These are phyloP conservation scores for Fusarium sp. DNA, from an alignment of 2,329 filamentous ascomycete species.

Conservation along the genomic window DNA sequence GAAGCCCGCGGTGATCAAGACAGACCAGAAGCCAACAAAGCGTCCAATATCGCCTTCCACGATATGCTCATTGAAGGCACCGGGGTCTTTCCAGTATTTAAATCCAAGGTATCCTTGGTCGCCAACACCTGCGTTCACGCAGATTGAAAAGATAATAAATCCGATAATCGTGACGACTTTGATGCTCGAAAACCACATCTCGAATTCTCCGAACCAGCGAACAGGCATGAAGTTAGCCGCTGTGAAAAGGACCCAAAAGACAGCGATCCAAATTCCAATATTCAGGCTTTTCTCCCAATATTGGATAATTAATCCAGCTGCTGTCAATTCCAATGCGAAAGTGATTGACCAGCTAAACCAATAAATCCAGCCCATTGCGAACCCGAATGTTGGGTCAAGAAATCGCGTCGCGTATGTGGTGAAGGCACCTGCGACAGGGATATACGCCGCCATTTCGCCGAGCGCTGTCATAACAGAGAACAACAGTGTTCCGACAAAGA, in stretches of 20 bases:
- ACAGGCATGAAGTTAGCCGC: constrained; percentile 68
- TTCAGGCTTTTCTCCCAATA: constrained; percentile 68
- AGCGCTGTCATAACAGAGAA: constrained; percentile 48
- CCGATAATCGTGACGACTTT: constrained; percentile 69
- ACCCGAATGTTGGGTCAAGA: constrained; percentile 65
- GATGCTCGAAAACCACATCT: constrained; percentile 70
- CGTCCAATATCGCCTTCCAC: constrained; percentile 60
- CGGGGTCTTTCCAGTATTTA: constrained; percentile 53
- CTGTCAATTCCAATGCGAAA: constrained; percentile 67
- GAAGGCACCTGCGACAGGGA: constrained; percentile 66
- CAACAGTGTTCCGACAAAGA: constrained; percentile 18
- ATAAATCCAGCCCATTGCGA: constrained; percentile 70
- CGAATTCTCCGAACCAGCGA: constrained; percentile 68
- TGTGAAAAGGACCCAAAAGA: constrained; percentile 66
- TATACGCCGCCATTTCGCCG: constrained; percentile 65
- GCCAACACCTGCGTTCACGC: constrained; percentile 65
- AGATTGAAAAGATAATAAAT: constrained; percentile 61
- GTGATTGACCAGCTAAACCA: constrained; percentile 71
- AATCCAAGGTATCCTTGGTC: constrained; percentile 59
- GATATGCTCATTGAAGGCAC: constrained; percentile 61
- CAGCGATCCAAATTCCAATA: constrained; percentile 68
- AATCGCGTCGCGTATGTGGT: constrained; percentile 64
- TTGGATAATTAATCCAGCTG: constrained; percentile 67
- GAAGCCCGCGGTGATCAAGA: constrained; percentile 63
- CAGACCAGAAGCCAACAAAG: constrained; percentile 70